Percentiles rank a stretch among this genome's conserved stretches.
phyloP scores from a whole-genome alignment of 805 yeast species.

The Clavispora carvajalis region DNA sequence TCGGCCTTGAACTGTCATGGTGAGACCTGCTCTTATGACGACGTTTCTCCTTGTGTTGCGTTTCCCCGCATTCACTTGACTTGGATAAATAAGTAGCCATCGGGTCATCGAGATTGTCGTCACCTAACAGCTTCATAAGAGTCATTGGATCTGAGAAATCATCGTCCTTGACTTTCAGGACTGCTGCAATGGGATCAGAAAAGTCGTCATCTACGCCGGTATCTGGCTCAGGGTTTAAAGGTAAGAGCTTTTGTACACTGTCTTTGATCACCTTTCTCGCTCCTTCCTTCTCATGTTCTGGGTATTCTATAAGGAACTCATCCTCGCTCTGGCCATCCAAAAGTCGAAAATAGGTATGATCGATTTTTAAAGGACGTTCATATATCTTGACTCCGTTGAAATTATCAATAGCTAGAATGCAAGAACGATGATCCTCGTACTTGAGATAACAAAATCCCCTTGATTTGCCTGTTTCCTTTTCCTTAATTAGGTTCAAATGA shows the following conservation, averaged over 20 bases:
- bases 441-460: conserved; percentile 77
- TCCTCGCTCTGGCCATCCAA: conserved; percentile 48
- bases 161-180: conserved; percentile 28
- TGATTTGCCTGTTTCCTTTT: conserved; percentile 57
- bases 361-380: conserved; percentile 52
- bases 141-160: conserved; percentile 10
- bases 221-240: conserved; percentile 1
- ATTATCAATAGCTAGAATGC: conserved; percentile 84
- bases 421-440: conserved; percentile 75
- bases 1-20: conserved; percentile 1
- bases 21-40: conserved; percentile 1
- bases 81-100: conserved; percentile 14
- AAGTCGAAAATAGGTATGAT: conserved; percentile 62
- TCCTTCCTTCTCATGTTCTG: conserved; percentile 9
- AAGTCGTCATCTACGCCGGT: conserved; percentile 8
- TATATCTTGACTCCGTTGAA: conserved; percentile 63
- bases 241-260: conserved; percentile 4
- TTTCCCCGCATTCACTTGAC: neutral
- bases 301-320: conserved; percentile 29
- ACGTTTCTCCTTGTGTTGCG: neutral
- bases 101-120: conserved; percentile 17
- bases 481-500: conserved; percentile 64
- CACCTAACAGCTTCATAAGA: neutral
- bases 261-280: neutral
- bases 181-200: conserved; percentile 7